These are phyloP conservation scores for Pseudozyma hubeiensis DNA, from an alignment of 1,284 basidiomycete genomes.

Conservation along the genomic window DNA sequence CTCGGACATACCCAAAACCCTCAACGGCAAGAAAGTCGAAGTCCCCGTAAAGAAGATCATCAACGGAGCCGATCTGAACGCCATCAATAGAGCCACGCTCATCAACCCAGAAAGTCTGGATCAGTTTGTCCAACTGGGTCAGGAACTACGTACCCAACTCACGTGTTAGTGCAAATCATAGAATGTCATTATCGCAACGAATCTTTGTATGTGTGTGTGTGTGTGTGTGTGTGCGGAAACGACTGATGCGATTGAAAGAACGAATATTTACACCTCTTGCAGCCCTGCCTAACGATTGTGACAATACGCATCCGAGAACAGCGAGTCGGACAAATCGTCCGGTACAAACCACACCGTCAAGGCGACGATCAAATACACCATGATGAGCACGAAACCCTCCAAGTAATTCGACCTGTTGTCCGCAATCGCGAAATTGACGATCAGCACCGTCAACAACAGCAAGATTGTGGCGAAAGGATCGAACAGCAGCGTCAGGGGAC, in stretches of 20 bases:
- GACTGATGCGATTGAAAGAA: neutral
- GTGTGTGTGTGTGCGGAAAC: too few species aligned
- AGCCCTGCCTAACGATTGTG: conserved; percentile 6
- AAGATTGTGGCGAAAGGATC: conserved; percentile 62
- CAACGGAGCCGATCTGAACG: conserved; percentile 79
- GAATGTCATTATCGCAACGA: too few species aligned
- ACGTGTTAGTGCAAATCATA: neutral
- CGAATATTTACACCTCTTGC: too few species aligned
- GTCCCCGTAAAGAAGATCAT: conserved; percentile 84
- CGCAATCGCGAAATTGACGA: conserved; percentile 60
- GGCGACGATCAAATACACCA: conserved; percentile 56
- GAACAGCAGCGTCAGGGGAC: conserved; percentile 58
- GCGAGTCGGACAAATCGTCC: conserved; percentile 36
- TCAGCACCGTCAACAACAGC: conserved; percentile 55
- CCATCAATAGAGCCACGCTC: conserved; percentile 81
- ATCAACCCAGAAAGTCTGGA: conserved; percentile 80
- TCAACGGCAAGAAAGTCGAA: conserved; percentile 87
- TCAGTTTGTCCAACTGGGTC: conserved; percentile 76
- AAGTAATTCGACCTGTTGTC: conserved; percentile 58
- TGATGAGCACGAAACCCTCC: conserved; percentile 59
- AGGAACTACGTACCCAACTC: conserved; percentile 71
- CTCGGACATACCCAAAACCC: conserved; percentile 80
- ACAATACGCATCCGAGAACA: conserved; percentile 41
- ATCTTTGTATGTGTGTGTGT: too few species aligned
- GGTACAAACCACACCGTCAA: conserved; percentile 56